Percentiles rank a stretch among this genome's conserved stretches.
These are phyloP conservation scores for Fusarium buharicum DNA, from an alignment of 2,329 filamentous ascomycete species.

Conservation along the genomic window DNA sequence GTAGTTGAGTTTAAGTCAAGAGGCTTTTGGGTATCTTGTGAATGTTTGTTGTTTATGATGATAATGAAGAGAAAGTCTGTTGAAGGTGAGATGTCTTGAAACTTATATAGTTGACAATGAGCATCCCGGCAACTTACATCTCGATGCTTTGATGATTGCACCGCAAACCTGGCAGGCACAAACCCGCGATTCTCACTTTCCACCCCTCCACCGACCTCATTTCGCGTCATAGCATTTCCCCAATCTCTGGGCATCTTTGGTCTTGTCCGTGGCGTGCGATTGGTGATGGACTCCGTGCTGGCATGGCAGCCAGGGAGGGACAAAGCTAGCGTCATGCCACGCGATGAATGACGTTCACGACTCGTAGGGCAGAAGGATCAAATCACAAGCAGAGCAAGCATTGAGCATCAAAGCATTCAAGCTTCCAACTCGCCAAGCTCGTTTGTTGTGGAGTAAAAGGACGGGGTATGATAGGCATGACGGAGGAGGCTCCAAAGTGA, in stretches of 20 bases:
- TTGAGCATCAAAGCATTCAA: background rate
- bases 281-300: slow-evolving; percentile 15
- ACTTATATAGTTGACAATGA: slow-evolving; percentile 40
- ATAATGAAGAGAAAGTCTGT: background rate
- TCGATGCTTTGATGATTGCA: slow-evolving; percentile 29
- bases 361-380: slow-evolving; percentile 25
- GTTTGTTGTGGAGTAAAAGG: slow-evolving; percentile 31
- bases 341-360: slow-evolving; percentile 43
- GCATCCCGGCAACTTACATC: slow-evolving; percentile 17
- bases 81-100: slow-evolving; percentile 4
- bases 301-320: slow-evolving; percentile 19
- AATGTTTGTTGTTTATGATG: slow-evolving; percentile 27
- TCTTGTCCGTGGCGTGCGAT: slow-evolving; percentile 20
- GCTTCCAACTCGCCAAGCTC: slow-evolving; percentile 33
- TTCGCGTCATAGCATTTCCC: slow-evolving; percentile 42
- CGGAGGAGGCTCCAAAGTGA: slow-evolving; percentile 34
- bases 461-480: slow-evolving; percentile 21
- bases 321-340: slow-evolving; percentile 41
- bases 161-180: slow-evolving; percentile 25
- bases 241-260: slow-evolving; percentile 22
- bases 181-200: slow-evolving; percentile 5
- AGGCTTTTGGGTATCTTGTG: slow-evolving; percentile 38
- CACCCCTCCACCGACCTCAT: slow-evolving; percentile 36
- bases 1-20: slow-evolving; percentile 12
- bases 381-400: slow-evolving; percentile 10